Evolutionary conservation across 1,139 yeast genomes (phyloP).

Genomic region (Kluyveromyces sp.): DNA sequence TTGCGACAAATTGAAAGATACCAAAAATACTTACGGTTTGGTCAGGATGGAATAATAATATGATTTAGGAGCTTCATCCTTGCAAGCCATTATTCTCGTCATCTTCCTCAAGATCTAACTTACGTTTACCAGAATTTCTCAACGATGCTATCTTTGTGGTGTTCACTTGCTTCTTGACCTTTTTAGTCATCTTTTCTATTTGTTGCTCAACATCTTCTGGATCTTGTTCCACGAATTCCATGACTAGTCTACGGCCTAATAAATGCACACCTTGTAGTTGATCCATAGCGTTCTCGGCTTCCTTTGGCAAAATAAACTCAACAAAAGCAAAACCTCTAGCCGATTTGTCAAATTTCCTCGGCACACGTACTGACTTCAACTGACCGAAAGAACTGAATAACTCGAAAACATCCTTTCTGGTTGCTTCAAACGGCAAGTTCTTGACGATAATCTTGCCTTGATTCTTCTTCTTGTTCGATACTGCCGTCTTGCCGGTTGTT

Average conservation of each 20-base stretch:
- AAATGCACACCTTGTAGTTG: slow-evolving; percentile 94
- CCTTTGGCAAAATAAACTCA: slow-evolving; percentile 80
- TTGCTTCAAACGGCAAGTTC: slow-evolving; percentile 94
- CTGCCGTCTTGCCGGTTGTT: slow-evolving; percentile 25
- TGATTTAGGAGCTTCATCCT: slow-evolving; percentile 7
- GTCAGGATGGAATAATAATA: too few species aligned
- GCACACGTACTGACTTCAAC: slow-evolving; percentile 89
- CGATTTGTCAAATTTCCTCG: slow-evolving; percentile 88
- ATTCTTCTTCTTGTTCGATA: slow-evolving; percentile 33
- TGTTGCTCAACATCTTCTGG: slow-evolving; percentile 82
- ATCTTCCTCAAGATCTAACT: slow-evolving; percentile 58
- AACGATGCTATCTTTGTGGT: slow-evolving; percentile 64
- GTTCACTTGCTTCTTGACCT: slow-evolving; percentile 75
- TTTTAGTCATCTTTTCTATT: slow-evolving; percentile 80
- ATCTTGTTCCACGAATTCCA: slow-evolving; percentile 86
- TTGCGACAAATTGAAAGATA: too few species aligned
- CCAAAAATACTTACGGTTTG: too few species aligned
- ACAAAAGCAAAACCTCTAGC: slow-evolving; percentile 98
- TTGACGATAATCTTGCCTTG: slow-evolving; percentile 80
- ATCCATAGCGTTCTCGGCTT: slow-evolving; percentile 93
- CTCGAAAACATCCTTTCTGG: slow-evolving; percentile 84
- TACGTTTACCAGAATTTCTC: slow-evolving; percentile 68
- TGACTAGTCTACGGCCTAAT: slow-evolving; percentile 90
- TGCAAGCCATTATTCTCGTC: slow-evolving; percentile 27
- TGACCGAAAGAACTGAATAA: slow-evolving; percentile 92